Base-by-base conservation (phyloP, 2,329 filamentous ascomycete species). In the Madurella fahalii region DNA sequence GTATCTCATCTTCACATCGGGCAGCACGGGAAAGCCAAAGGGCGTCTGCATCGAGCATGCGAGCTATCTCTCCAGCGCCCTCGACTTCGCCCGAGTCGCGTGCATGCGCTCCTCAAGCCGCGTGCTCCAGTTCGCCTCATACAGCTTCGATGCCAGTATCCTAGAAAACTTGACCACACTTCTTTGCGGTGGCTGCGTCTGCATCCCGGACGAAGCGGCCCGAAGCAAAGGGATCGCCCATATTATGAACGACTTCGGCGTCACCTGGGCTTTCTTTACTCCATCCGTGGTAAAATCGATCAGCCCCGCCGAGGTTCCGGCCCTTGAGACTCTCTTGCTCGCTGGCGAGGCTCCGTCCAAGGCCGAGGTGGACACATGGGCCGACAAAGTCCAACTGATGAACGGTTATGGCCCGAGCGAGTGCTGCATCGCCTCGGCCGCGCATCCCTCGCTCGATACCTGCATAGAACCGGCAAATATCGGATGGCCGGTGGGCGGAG, bases 11-110 rank as follows among this genome's bases (percentile, higher is more conserved):
- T 79, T 78, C 63, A 79, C 77, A 18, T 79, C 76, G 12, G 77
- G 77, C 16, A 79, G 74, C 32, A 80, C 77, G 0, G 77, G 77
- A 9, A 64, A 67, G 37, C 77, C 76, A 9, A 80, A 80, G 65
- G 77, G 76, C 20, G 74, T 78, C 18, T 68, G 78, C 34, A 57
- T 65, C 46, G 53, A 58, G 49, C 65, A 68, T 45, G 25, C 47
- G 20, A 50, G 59, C 1, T 17, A 64, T 11, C 52, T 56, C 47
- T 61, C 61, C 4, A 62, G 61, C 39, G 43, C 47, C 18, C 54
- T 50, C 37, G 54, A 47, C 18, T 16, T 39, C 9, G 45, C 42
- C 37, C 15, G 54, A 1, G 18, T 39, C 12, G 34, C 58, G n/a
- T 42, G 50, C 16, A 17, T 34, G 25, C 25, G 25, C 25, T 25